A percentile compares a stretch with the other conserved stretches of the same genome.
These are phyloP conservation scores for Phytophthora sojae DNA, from an alignment of 352 stramenopile species.

Conservation along the genomic window DNA sequence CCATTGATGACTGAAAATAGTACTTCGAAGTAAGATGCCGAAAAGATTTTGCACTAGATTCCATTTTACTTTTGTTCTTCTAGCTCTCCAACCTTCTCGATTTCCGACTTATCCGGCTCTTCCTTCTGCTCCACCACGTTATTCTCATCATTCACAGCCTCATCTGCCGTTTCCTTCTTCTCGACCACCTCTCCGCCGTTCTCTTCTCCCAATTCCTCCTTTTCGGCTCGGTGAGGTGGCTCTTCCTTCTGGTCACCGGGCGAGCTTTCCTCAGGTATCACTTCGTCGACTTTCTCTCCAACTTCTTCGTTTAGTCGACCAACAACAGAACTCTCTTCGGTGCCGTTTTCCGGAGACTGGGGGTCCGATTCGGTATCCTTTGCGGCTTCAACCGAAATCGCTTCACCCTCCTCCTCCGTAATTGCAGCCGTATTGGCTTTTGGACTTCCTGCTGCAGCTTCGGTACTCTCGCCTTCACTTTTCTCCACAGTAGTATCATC, in stretches of 20 bases:
- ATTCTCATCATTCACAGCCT: neutral
- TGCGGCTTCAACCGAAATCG: neutral
- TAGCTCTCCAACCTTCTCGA: neutral
- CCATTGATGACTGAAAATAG: no score
- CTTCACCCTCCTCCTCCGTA: neutral
- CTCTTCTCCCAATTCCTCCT: neutral
- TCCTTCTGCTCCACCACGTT: conserved; percentile 3
- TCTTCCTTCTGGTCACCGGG: neutral
- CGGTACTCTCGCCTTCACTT: neutral
- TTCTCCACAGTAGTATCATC: conserved; percentile 8
- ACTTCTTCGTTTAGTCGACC: neutral
- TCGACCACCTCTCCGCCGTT: neutral
- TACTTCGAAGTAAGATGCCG: no score
- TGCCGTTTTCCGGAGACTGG: conserved; percentile 19
- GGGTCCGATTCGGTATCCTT: conserved; percentile 46
- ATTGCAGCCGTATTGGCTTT: neutral
- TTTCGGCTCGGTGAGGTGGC: neutral
- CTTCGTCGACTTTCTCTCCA: neutral
- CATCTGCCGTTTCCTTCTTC: neutral
- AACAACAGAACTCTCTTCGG: neutral
- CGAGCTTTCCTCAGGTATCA: neutral
- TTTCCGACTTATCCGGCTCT: conserved; percentile 1
- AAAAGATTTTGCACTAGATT: no score
- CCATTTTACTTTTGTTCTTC: conserved; percentile 6
- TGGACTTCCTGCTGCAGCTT: conserved; percentile 1